Evolutionary conservation across 2,329 filamentous ascomycete genomes (phyloP).

Genomic region (Venturia aucupariae): DNA sequence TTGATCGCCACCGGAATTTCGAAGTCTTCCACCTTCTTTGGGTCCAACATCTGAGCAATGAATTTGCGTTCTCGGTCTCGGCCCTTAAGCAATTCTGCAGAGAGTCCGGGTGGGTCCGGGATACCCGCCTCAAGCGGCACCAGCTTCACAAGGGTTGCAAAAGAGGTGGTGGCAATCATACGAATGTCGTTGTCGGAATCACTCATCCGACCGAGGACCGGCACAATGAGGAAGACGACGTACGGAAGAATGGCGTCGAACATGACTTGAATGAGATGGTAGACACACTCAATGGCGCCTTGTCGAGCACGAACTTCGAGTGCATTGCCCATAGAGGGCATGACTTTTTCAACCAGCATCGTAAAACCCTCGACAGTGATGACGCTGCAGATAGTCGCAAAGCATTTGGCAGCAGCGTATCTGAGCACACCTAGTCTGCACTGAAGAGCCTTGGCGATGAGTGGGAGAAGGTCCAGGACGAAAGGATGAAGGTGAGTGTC

Average conservation of each 20-base stretch:
- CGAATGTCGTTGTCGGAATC: slow-evolving; percentile 95
- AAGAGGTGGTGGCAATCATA: slow-evolving; percentile 89
- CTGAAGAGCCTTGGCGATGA: slow-evolving; percentile 79
- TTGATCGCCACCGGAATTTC: slow-evolving; percentile 94
- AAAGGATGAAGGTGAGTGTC: slow-evolving; percentile 66
- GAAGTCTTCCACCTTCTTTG: slow-evolving; percentile 93
- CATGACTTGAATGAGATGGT: slow-evolving; percentile 97
- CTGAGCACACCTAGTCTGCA: slow-evolving; percentile 85
- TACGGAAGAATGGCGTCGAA: slow-evolving; percentile 92
- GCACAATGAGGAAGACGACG: slow-evolving; percentile 97
- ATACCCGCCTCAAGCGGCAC: slow-evolving; percentile 96
- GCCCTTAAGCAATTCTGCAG: slow-evolving; percentile 76
- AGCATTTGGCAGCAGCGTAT: slow-evolving; percentile 94
- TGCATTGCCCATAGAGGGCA: slow-evolving; percentile 86
- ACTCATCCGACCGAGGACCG: slow-evolving; percentile 94
- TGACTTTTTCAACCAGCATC: slow-evolving; percentile 81
- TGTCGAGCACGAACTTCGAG: slow-evolving; percentile 82
- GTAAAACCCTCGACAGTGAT: slow-evolving; percentile 95
- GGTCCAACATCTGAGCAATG: slow-evolving; percentile 90
- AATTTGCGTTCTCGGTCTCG: slow-evolving; percentile 93
- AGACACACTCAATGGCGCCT: slow-evolving; percentile 89
- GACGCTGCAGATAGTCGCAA: slow-evolving; percentile 94
- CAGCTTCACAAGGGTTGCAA: slow-evolving; percentile 92
- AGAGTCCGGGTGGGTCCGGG: slow-evolving; percentile 88
- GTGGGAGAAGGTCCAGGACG: slow-evolving; percentile 71